phyloP scores from a whole-genome alignment of 768 basidiomycete species.

The Sistotremastrum niveocremeum region DNA sequence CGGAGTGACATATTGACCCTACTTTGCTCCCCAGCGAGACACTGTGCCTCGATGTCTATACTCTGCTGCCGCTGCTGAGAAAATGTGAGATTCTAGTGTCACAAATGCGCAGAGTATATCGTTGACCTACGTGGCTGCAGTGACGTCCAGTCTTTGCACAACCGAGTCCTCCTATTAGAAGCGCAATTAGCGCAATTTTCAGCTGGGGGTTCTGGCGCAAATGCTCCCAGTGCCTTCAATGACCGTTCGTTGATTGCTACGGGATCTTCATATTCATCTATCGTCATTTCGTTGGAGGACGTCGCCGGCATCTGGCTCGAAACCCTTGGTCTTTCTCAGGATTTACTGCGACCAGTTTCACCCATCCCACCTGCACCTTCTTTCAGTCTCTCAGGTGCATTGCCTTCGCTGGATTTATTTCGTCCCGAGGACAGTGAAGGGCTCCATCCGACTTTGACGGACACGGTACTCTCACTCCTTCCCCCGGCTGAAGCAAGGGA shows the following conservation, averaged over 20 bases:
- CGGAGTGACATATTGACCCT: conserved; percentile 39
- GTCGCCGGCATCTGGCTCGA: conserved; percentile 47
- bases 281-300: conserved; percentile 44
- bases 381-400: conserved; percentile 6
- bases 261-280: conserved; percentile 28
- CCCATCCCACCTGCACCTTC: conserved; percentile 13
- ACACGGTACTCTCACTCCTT: conserved; percentile 25
- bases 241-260: conserved; percentile 27
- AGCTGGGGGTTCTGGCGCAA: conserved; percentile 7
- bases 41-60: conserved; percentile 7
- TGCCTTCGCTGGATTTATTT: neutral
- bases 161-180: conserved; percentile 63
- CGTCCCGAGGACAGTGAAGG: too few species aligned
- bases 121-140: conserved; percentile 18
- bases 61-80: conserved; percentile 51
- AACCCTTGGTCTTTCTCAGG: conserved; percentile 27
- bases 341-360: conserved; percentile 13
- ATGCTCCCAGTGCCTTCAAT: conserved; percentile 13
- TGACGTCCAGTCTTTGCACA: conserved; percentile 74
- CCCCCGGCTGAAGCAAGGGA: conserved; percentile 24
- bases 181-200: conserved; percentile 37
- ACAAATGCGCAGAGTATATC: neutral
- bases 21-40: conserved; percentile 43
- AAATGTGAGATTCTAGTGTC: conserved; percentile 41
- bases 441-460: conserved; percentile 17